These are phyloP conservation scores for Ophiostoma montium DNA, from an alignment of 2,329 filamentous ascomycete species.

Conservation along the genomic window DNA sequence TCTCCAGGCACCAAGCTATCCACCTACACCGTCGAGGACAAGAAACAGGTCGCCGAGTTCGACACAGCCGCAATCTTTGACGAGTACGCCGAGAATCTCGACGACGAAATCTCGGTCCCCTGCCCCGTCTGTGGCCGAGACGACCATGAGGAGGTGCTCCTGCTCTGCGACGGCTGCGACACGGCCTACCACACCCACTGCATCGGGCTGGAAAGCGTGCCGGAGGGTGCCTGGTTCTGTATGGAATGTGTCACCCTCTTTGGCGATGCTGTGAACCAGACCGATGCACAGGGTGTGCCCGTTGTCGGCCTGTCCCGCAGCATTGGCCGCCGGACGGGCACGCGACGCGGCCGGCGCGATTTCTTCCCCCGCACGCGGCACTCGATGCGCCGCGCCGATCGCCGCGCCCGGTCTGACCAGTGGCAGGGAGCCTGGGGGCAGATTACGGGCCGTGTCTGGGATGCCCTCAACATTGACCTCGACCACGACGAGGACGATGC, in stretches of 20 bases:
- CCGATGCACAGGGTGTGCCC: slow-evolving; percentile 17
- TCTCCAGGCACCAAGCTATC: slow-evolving; percentile 39
- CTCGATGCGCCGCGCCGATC: slow-evolving; percentile 35
- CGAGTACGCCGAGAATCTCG: slow-evolving; percentile 59
- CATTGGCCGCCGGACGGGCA: background rate
- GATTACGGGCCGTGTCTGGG: slow-evolving; percentile 46
- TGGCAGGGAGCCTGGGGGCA: slow-evolving; percentile 80
- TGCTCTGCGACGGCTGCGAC: slow-evolving; percentile 87
- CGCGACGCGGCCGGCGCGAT: slow-evolving; percentile 16
- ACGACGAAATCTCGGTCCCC: slow-evolving; percentile 54
- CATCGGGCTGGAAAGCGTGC: slow-evolving; percentile 65
- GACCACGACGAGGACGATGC: slow-evolving; percentile 67
- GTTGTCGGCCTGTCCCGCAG: slow-evolving; percentile 11
- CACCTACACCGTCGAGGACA: slow-evolving; percentile 58
- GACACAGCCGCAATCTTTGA: slow-evolving; percentile 63
- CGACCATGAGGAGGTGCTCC: slow-evolving; percentile 70
- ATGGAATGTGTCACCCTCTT: slow-evolving; percentile 56
- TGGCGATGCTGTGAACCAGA: slow-evolving; percentile 21
- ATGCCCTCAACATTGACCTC: slow-evolving; percentile 60
- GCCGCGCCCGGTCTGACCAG: slow-evolving; percentile 57
- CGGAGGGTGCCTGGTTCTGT: slow-evolving; percentile 78
- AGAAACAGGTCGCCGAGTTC: slow-evolving; percentile 80
- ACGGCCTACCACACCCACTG: slow-evolving; percentile 85
- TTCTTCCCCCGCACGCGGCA: slow-evolving; percentile 42
- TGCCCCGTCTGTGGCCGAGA: slow-evolving; percentile 74